phyloP scores from a whole-genome alignment of 2,329 filamentous ascomycete genomes.

The Trichoderma simmonsii region DNA sequence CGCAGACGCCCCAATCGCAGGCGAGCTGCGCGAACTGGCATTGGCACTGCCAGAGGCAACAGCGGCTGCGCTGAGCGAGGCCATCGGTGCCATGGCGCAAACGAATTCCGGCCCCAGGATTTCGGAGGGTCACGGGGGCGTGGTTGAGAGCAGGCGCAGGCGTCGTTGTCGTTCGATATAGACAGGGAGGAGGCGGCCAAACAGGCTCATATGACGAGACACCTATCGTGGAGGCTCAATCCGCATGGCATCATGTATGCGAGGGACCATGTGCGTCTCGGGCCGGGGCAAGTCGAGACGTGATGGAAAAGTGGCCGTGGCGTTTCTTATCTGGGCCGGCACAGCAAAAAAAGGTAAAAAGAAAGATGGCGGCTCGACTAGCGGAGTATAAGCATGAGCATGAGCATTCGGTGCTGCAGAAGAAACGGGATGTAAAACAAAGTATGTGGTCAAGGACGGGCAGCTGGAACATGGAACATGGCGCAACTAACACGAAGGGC shows the following conservation, averaged over 20 bases:
- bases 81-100: slow-evolving; percentile 40
- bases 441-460: background rate
- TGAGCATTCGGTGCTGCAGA: background rate
- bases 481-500: slow-evolving; percentile 18
- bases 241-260: slow-evolving; percentile 25
- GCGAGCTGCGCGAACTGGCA: slow-evolving; percentile 52
- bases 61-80: slow-evolving; percentile 37
- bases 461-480: slow-evolving; percentile 11
- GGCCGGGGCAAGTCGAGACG: slow-evolving; percentile 8
- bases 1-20: slow-evolving; percentile 39
- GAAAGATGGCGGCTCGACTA: background rate
- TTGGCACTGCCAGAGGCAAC: slow-evolving; percentile 42
- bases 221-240: slow-evolving; percentile 21
- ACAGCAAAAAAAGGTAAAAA: background rate
- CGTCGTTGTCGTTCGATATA: slow-evolving; percentile 1
- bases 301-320: background rate
- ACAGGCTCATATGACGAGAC: slow-evolving; percentile 17
- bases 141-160: slow-evolving; percentile 7
- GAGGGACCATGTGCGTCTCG: slow-evolving; percentile 12
- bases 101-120: slow-evolving; percentile 12
- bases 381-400: background rate
- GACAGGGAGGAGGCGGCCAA: background rate
- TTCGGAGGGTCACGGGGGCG: slow-evolving; percentile 15
- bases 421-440: background rate
- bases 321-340: background rate